phyloP scores from a whole-genome alignment of 345 rosid species.

The Viola odorata region DNA sequence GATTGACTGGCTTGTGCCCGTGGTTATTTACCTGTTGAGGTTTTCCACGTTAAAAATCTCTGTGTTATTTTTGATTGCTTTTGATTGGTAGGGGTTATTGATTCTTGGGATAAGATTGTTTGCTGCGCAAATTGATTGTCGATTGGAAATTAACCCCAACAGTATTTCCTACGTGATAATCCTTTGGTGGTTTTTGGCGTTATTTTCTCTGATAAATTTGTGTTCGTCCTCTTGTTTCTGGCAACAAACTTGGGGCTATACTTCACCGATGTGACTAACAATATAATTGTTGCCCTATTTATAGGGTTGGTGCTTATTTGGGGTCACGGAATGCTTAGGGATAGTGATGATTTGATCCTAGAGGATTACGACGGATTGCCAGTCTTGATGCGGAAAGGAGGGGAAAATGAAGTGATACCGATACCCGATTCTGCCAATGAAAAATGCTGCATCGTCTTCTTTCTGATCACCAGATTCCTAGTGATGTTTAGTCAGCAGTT shows the following conservation, averaged over 20 bases:
- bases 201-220: conserved; percentile 34
- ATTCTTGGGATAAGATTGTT: too few species aligned
- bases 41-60: too few species aligned
- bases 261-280: conserved; percentile 32
- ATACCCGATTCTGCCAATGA: conserved; percentile 8
- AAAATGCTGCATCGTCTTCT: conserved; percentile 20
- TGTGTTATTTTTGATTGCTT: too few species aligned
- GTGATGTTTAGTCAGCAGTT: not conserved
- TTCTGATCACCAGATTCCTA: conserved; percentile 13
- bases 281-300: conserved; percentile 36
- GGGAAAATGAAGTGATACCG: not conserved
- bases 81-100: too few species aligned
- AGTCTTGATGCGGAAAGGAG: not conserved
- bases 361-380: conserved; percentile 29
- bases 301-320: conserved; percentile 35
- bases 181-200: conserved; percentile 34
- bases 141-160: too few species aligned
- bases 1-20: too few species aligned
- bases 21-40: too few species aligned
- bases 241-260: conserved; percentile 32
- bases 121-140: too few species aligned
- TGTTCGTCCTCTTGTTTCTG: conserved; percentile 31
- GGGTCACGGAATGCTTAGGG: conserved; percentile 44
- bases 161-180: conserved; percentile 39
- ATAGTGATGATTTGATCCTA: conserved; percentile 26